Evolutionary conservation across 495 filamentous ascomycete genomes (phyloP), one percentile per base, ranked within the genome.

Genomic region (Hypoxylon rickii): DNA sequence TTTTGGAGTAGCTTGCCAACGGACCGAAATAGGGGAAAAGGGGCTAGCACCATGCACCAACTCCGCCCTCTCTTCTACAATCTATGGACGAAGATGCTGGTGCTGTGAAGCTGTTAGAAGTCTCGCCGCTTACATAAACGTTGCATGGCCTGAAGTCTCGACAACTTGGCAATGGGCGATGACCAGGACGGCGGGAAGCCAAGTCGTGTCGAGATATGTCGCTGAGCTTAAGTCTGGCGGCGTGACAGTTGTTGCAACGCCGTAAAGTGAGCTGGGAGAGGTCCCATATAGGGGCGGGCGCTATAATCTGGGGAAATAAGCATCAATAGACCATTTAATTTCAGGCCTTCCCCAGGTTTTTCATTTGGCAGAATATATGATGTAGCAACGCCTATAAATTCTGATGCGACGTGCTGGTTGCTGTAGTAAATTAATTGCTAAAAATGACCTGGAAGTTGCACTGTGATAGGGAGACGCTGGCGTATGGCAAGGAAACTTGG

Each of bases 301-400:
- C 34, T 48, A 49, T 53, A 49, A 54, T 54, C 53, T 26, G 53
- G 53, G 44, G 59, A 48, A 52, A 53, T 37, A 53, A 56, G 44
- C 43, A 40, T 7, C 38, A 40, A 55, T 51, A 39, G 20, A 44
- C 24, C 4, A 10, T 10, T 20, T 47, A 42, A 19, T 32, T 50
- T 55, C 46, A 56, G 51, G 58, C 48, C 33, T 61, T 57, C 59
- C 52, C 59, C 59, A 41, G 59, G 49, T 50, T 63, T 22, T 44
- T 54, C 19, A 44, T 38, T 31, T 42, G 48, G 48, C 34, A 51
- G 31, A 61, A 61, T 37, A 29, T 44, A 33, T 17, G 38, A 7
- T 41, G 29, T 19, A 20, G 12, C 40, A 19, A 10, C 24, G 24
- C 24, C 24, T 38, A 20, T 18, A 34, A 15, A 31, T 40, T 38